Conservation (phyloP, 2,329 filamentous ascomycete genomes). For the Elsinoe necatrix region DNA sequence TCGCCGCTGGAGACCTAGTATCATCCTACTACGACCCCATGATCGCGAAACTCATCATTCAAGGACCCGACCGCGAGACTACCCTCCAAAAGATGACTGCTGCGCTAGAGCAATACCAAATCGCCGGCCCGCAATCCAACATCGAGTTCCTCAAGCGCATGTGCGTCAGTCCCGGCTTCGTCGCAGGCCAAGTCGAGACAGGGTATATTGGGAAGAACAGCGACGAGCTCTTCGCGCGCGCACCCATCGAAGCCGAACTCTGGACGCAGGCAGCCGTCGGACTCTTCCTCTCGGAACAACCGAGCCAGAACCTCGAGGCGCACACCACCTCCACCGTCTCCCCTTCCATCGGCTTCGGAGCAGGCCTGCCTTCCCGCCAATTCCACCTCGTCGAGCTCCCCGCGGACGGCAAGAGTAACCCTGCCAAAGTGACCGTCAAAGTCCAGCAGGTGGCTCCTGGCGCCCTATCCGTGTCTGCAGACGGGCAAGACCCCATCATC, state of each 20-base stretch:
- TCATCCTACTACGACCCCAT: conserved; percentile 96
- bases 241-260: conserved; percentile 58
- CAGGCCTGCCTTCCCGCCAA: conserved; percentile 49
- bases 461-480: conserved; percentile 44
- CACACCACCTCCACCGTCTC: conserved; percentile 31
- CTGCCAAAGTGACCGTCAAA: conserved; percentile 33
- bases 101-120: conserved; percentile 80
- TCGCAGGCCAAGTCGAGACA: conserved; percentile 83
- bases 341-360: conserved; percentile 51
- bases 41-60: conserved; percentile 95
- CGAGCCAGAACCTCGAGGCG: conserved; percentile 29
- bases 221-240: conserved; percentile 63
- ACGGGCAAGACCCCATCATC: conserved; percentile 25
- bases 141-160: conserved; percentile 92
- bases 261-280: conserved; percentile 82
- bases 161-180: conserved; percentile 72
- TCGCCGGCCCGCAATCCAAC: conserved; percentile 88
- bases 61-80: conserved; percentile 66
- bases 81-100: conserved; percentile 74
- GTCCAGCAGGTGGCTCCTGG: conserved; percentile 45
- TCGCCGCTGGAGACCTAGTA: conserved; percentile 82
- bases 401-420: conserved; percentile 35
- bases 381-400: conserved; percentile 46
- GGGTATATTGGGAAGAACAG: conserved; percentile 90
- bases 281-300: conserved; percentile 44